phyloP scores from a whole-genome alignment of 768 basidiomycete genomes.

The Macrolepiota albuminosa region DNA sequence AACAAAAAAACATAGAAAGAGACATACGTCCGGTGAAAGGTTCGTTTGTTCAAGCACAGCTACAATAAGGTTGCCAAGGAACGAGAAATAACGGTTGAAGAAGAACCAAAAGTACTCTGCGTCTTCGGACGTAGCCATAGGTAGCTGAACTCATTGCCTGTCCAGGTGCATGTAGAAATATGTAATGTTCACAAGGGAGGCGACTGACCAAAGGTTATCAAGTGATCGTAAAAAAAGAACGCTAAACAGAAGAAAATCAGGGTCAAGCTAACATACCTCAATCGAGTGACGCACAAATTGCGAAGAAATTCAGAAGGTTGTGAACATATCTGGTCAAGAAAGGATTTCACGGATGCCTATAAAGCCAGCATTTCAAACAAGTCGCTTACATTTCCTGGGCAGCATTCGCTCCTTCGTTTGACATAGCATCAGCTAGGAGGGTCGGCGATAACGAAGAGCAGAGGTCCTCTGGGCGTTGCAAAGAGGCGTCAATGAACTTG shows the following conservation, averaged over 20 bases:
- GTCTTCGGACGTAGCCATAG: slow-evolving; percentile 41
- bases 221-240: slow-evolving; percentile 34
- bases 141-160: slow-evolving; percentile 35
- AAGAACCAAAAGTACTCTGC: slow-evolving; percentile 39
- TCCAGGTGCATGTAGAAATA: not conserved
- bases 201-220: slow-evolving; percentile 29
- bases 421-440: slow-evolving; percentile 11
- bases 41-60: slow-evolving; percentile 25
- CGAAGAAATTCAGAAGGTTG: slow-evolving; percentile 27
- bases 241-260: slow-evolving; percentile 19
- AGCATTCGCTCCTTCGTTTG: slow-evolving; percentile 17
- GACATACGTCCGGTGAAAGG: slow-evolving; percentile 19
- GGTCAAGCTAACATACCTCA: not conserved
- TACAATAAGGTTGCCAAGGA: slow-evolving; percentile 34
- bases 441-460: not conserved
- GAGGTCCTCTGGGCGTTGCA: not conserved
- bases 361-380: not conserved
- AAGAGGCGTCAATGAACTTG: not conserved
- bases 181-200: not conserved
- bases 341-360: slow-evolving; percentile 15
- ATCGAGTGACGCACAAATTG: slow-evolving; percentile 23
- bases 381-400: slow-evolving; percentile 6
- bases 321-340: slow-evolving; percentile 15
- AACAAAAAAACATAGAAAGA: not conserved
- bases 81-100: slow-evolving; percentile 44